Base-by-base conservation (phyloP, 2,329 filamentous ascomycete genomes). In the Bipolaris oryzae region DNA sequence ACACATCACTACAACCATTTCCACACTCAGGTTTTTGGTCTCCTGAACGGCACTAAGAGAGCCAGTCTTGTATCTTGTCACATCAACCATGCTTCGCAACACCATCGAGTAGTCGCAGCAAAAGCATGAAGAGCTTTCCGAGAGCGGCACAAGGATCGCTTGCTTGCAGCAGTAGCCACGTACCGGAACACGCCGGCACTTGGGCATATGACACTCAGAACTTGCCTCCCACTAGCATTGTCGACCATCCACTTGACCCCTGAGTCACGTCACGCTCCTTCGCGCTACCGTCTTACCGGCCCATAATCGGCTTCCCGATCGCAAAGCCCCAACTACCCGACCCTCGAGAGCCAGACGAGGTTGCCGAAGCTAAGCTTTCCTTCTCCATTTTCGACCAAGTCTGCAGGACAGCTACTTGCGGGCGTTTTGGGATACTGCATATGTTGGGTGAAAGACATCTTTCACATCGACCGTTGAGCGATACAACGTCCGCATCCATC, bases 201-300 rank as follows among this genome's bases (percentile, higher is more conserved):
- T 57, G 37, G 33, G 23, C 28, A 50, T 46, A 54, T 55, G 48
- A 53, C 35, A 54, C 48, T 55, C 34, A 53, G 37, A 28, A 18
- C 39, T 21, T 23, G 42, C 38, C 20, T 53, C 44, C 48, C 34
- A 50, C 45, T 60, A 60, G 57, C 51, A 53, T 28, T 28, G 25
- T 28, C 55, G 60, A 38, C 47, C 31, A 46, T 45, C 37, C 43
- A 28, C 49, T 39, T 23, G 38, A 38, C 34, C 35, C 16, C 33
- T 13, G 33, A 47, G 31, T 54, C 41, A 28, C 54, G 11, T n/a
- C n/a, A n/a, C n/a, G n/a, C 39, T 35, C 47, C 28, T 44, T 31
- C 42, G 42, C 35, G 41, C 43, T 10, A 20, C 45, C 33, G 44
- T 23, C 25, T 49, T 39, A 41, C 37, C 20, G 35, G 23, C n/a